Percentiles rank a stretch among this genome's conserved stretches.
These are phyloP conservation scores for Alternaria ventricosa DNA, from an alignment of 2,329 filamentous ascomycete species.

Conservation along the genomic window DNA sequence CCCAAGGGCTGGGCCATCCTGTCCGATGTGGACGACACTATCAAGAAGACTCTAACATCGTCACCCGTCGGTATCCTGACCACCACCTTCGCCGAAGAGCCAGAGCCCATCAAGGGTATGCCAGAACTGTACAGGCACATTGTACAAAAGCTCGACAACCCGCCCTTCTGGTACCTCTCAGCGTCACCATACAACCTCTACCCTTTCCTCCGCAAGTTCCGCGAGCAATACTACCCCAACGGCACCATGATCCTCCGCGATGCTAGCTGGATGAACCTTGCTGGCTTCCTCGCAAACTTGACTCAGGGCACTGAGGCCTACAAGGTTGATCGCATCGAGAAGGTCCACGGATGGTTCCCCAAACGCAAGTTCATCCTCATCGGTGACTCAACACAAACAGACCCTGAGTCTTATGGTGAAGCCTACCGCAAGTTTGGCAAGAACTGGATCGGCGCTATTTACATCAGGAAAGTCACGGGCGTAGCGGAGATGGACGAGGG, in stretches of 20 bases:
- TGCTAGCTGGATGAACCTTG: constrained; percentile 82
- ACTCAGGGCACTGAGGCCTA: constrained; percentile 84
- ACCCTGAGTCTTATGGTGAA: constrained; percentile 88
- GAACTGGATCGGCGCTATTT: constrained; percentile 81
- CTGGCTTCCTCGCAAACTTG: constrained; percentile 78
- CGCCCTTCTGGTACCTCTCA: constrained; percentile 91
- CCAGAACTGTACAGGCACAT: constrained; percentile 79
- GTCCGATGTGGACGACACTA: constrained; percentile 93
- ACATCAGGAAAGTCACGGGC: constrained; percentile 83
- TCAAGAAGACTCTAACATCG: constrained; percentile 86
- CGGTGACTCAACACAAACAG: constrained; percentile 89
- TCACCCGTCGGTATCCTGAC: constrained; percentile 80
- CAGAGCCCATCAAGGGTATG: constrained; percentile 78
- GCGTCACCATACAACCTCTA: constrained; percentile 96
- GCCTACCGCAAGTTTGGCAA: constrained; percentile 71
- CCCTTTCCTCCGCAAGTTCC: constrained; percentile 79
- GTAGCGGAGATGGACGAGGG: constrained; percentile 76
- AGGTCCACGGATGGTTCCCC: constrained; percentile 81
- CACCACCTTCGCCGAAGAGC: constrained; percentile 81
- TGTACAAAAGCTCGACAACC: constrained; percentile 60
- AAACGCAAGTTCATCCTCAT: constrained; percentile 80
- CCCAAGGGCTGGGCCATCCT: constrained; percentile 84
- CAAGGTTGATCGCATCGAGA: constrained; percentile 80
- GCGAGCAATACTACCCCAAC: constrained; percentile 71
- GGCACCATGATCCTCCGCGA: constrained; percentile 87